Evolutionary conservation across 2,329 filamentous ascomycete genomes (phyloP).

Genomic region (Zymoseptoria ardabiliae): DNA sequence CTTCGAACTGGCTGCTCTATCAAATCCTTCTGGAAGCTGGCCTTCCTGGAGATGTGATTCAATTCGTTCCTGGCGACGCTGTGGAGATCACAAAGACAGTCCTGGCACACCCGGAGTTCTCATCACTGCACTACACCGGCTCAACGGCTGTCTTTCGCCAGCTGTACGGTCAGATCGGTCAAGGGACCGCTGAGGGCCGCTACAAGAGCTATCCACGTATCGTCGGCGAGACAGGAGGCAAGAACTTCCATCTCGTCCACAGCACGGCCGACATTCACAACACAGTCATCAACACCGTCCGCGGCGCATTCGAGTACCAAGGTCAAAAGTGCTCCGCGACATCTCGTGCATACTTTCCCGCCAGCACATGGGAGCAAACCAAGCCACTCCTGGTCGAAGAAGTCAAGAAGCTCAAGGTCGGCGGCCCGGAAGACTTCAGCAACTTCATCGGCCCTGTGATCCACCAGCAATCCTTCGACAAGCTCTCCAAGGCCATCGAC

Average conservation of each 20-base stretch:
- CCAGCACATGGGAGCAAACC: conserved; percentile 67
- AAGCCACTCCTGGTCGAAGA: conserved; percentile 60
- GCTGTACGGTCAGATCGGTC: conserved; percentile 79
- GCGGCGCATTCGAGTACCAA: conserved; percentile 84
- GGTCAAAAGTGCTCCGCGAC: conserved; percentile 88
- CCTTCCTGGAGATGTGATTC: conserved; percentile 80
- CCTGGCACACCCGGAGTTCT: conserved; percentile 70
- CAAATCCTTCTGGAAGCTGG: conserved; percentile 87
- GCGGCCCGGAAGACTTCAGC: conserved; percentile 59
- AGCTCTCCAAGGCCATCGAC: conserved; percentile 69
- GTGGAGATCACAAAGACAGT: conserved; percentile 73
- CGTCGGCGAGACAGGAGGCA: conserved; percentile 84
- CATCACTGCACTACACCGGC: conserved; percentile 90
- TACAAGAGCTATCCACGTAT: conserved; percentile 83
- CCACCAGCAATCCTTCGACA: conserved; percentile 73
- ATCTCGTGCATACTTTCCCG: conserved; percentile 70
- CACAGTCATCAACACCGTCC: conserved; percentile 72
- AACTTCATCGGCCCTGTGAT: conserved; percentile 88
- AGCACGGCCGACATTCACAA: conserved; percentile 68
- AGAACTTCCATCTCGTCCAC: conserved; percentile 88
- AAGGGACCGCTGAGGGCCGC: conserved; percentile 69
- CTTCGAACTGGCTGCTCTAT: conserved; percentile 87
- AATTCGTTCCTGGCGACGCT: conserved; percentile 86
- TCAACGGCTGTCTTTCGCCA: conserved; percentile 86
- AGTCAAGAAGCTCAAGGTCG: conserved; percentile 62